Evolutionary conservation across 495 filamentous ascomycete genomes (phyloP).

Genomic region (Hypoxylon lenormandii): DNA sequence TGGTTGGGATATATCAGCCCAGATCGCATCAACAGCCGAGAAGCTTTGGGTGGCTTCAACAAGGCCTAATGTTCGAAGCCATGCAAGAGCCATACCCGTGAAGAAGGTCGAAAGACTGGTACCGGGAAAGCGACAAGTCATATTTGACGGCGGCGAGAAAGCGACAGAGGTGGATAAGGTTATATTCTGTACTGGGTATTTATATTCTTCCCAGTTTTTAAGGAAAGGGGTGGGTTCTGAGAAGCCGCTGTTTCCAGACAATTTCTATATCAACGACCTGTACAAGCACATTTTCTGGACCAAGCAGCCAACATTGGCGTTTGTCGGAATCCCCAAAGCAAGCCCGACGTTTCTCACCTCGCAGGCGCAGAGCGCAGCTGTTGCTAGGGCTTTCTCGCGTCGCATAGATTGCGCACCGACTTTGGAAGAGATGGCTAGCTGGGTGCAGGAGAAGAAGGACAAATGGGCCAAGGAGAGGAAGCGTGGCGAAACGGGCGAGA

Average conservation of each 20-base stretch:
- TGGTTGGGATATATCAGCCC: background rate
- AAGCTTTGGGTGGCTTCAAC: background rate
- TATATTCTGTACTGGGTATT: background rate
- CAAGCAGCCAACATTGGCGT: background rate
- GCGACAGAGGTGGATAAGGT: background rate
- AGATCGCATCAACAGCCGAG: background rate
- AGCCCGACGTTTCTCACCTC: background rate
- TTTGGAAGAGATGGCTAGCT: background rate
- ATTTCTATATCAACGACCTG: background rate
- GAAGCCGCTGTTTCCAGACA: background rate
- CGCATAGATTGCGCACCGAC: background rate
- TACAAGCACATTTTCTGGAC: background rate
- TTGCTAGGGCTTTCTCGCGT: background rate
- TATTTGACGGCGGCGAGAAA: background rate
- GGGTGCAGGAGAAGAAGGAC: background rate
- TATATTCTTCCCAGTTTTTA: background rate
- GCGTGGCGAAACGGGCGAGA: background rate
- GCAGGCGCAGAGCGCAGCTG: background rate
- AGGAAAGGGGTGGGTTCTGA: background rate
- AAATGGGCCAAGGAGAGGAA: background rate
- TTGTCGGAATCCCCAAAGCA: background rate
- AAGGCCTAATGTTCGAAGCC: background rate
- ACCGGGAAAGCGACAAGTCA: background rate
- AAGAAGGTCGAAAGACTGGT: background rate
- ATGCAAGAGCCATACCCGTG: background rate